A percentile compares a stretch with the other conserved stretches of the same genome.
phyloP scores from a whole-genome alignment of 345 rosid species.

The Microcos paniculata region DNA sequence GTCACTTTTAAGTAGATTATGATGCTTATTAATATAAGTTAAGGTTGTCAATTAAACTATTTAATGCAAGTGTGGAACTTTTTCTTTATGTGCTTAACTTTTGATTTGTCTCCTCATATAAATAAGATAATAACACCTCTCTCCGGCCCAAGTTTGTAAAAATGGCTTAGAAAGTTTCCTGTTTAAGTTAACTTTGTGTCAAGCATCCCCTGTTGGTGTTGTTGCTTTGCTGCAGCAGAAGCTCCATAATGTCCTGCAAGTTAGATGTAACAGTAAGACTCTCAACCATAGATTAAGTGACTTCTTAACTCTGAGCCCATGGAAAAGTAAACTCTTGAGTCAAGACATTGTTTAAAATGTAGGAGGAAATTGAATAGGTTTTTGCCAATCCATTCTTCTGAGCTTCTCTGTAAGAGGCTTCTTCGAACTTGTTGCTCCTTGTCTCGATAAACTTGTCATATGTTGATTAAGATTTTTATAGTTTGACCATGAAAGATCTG shows the following conservation, averaged over 20 bases:
- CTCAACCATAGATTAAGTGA: not conserved
- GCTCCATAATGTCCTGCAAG: not conserved
- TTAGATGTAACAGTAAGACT: no score
- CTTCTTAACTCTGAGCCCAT: not conserved
- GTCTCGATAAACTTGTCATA: not conserved
- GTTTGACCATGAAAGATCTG: not conserved
- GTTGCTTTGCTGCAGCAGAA: slow-evolving; percentile 1
- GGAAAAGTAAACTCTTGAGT: not conserved
- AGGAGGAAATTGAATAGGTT: not conserved
- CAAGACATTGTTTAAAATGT: not conserved
- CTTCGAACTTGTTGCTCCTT: not conserved
- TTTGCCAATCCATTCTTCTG: not conserved
- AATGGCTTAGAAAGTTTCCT: not conserved
- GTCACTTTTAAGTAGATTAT: not conserved
- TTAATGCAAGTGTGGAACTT: not conserved
- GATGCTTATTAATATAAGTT: not conserved
- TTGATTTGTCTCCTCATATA: not conserved
- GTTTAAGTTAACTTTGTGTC: not conserved
- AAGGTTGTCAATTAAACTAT: slow-evolving; percentile 9
- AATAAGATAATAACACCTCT: not conserved
- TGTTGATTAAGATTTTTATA: no score
- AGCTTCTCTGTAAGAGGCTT: not conserved
- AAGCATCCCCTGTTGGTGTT: not conserved
- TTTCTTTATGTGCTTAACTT: not conserved
- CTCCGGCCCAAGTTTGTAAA: not conserved